Evolutionary conservation across 306 rosid species (phyloP).

Genomic region (Quercus berberidifolia): DNA sequence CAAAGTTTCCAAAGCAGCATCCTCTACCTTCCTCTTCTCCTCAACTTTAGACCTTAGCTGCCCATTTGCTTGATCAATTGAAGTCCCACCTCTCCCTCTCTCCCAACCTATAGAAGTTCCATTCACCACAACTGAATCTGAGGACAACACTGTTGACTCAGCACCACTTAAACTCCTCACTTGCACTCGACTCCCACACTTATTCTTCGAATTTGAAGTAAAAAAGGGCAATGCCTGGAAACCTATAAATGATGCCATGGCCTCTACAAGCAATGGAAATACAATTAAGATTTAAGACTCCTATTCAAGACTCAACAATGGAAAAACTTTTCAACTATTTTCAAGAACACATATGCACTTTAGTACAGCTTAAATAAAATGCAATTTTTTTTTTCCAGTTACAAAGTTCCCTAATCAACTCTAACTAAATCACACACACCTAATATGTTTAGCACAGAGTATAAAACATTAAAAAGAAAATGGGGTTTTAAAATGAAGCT

Average conservation of each 20-base stretch:
- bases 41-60: conserved; percentile 14
- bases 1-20: conserved; percentile 30
- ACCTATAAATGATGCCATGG: conserved; percentile 50
- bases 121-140: conserved; percentile 39
- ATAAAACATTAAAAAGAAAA: no score
- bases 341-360: neutral
- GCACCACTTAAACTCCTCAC: conserved; percentile 32
- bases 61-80: conserved; percentile 13
- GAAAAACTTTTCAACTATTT: neutral
- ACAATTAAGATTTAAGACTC: conserved; percentile 2
- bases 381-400: neutral
- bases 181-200: conserved; percentile 21
- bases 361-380: neutral
- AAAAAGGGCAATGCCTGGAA: conserved; percentile 33
- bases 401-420: neutral
- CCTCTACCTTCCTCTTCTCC: conserved; percentile 12
- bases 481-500: no score
- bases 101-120: neutral
- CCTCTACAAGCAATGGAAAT: neutral
- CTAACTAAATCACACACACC: neutral
- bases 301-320: neutral
- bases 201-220: conserved; percentile 6
- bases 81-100: no score
- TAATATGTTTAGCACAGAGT: neutral
- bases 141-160: conserved; percentile 30